A percentile compares a stretch with the other conserved stretches of the same genome.
Evolutionary conservation across 306 rosid genomes (phyloP).

Genomic region (Canavalia ensiformis): DNA sequence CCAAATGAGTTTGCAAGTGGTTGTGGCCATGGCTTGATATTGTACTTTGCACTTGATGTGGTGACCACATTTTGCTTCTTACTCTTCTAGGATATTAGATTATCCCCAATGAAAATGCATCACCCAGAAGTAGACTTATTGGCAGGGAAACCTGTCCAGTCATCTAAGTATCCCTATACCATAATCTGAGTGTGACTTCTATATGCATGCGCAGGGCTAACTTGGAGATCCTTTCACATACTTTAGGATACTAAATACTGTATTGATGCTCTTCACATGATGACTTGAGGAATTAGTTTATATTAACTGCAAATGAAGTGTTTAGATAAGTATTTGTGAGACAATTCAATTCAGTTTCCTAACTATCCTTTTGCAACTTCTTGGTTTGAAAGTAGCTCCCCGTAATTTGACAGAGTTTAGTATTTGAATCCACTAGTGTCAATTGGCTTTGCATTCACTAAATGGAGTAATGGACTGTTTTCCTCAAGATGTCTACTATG

Average conservation of each 20-base stretch:
- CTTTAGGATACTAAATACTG: not conserved
- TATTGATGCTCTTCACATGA: not conserved
- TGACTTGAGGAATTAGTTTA: not conserved
- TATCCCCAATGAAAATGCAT: not conserved
- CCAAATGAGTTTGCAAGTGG: too few relatives aligned
- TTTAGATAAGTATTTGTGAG: not conserved
- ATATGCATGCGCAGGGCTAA: not conserved
- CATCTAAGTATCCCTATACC: not conserved
- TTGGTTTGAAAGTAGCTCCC: too few relatives aligned
- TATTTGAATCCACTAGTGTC: too few relatives aligned
- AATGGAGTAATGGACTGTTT: too few relatives aligned
- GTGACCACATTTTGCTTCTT: not conserved
- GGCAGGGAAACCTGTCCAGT: not conserved
- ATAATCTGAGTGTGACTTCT: too few relatives aligned
- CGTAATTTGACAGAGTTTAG: too few relatives aligned
- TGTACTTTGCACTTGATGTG: too few relatives aligned
- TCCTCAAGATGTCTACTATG: too few relatives aligned
- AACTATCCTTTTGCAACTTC: not conserved
- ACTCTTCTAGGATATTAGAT: not conserved
- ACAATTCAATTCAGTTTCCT: not conserved
- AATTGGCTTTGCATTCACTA: too few relatives aligned
- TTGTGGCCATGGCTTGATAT: too few relatives aligned
- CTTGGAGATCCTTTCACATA: not conserved
- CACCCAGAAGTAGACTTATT: not conserved
- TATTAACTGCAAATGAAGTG: not conserved